Evolutionary conservation across 2,329 filamentous ascomycete genomes (phyloP), one percentile per base, ranked within the genome.

Genomic region (Aspergillus sp.): DNA sequence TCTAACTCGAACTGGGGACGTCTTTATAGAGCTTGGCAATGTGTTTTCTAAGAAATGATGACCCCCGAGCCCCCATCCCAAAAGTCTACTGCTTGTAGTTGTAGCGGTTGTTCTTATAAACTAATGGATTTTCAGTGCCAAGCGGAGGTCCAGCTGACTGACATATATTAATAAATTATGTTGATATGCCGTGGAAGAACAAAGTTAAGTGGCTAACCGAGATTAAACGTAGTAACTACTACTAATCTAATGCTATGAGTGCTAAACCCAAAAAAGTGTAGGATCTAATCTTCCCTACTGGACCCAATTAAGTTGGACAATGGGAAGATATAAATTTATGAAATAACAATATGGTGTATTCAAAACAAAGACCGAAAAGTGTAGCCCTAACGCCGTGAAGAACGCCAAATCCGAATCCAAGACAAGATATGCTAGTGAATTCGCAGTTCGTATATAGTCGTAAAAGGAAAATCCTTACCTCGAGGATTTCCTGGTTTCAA

Each of bases 391-490:
- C 51, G 12, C 51, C 51, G 8, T 17, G 12, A 15, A 24, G 13
- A 46, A 53, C 51, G 30, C 41, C 41, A 19, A 39, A 11, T 24
- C 30, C 20, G 20, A 19, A 37, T 37, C 19, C 15, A 46, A 44
- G 15, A 30, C 12, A 45, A 33, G 12, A 41, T 30, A 47, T 44
- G 42, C 51, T 22, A 30, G 34, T 6, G 34, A 51, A 20, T 40
- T 13, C 24, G 33, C 13, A 17, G 24, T 30, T 54, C 51, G 51
- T 54, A 51, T 41, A 57, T 48, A 24, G 41, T 44, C 54, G 33
- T 57, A 47, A 55, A 13, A 44, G 45, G 39, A 27, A 19, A 17
- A 15, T 22, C 3, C 37, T 41, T 55, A 39, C 34, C 9, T 24
- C 13, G n/a, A 19, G 33, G 30, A 24, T 22, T 13, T 17, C 15